Evolutionary conservation across 2,329 filamentous ascomycete species (phyloP).

Genomic region (Cadophora sp.): DNA sequence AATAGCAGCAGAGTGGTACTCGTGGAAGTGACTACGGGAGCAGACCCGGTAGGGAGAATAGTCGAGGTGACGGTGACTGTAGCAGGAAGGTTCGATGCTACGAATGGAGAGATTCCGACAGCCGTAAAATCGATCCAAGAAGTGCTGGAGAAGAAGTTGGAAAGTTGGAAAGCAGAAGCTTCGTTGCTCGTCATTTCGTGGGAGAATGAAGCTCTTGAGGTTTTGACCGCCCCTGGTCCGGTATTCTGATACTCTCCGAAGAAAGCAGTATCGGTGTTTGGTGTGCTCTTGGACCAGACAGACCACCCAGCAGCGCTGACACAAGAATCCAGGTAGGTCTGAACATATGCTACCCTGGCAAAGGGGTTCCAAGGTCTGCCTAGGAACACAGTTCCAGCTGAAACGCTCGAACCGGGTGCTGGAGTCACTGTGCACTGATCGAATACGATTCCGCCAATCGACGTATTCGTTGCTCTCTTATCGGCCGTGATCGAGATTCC

Average conservation of each 20-base stretch:
- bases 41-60: constrained; percentile 30
- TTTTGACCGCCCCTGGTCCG: constrained; percentile 55
- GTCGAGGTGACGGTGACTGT: constrained; percentile 27
- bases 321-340: constrained; percentile 20
- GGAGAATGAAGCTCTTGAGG: constrained; percentile 47
- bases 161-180: constrained; percentile 49
- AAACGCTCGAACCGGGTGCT: constrained; percentile 16
- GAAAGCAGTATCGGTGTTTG: constrained; percentile 53
- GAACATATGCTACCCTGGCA: constrained; percentile 21
- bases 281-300: constrained; percentile 37
- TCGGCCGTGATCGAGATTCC: constrained; percentile 21
- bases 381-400: constrained; percentile 11
- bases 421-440: constrained; percentile 23
- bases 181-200: constrained; percentile 47
- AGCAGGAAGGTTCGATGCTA: constrained; percentile 36
- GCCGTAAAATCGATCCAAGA: constrained; percentile 52
- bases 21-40: constrained; percentile 39
- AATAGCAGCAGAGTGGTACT: constrained; percentile 38
- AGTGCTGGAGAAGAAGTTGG: constrained; percentile 50
- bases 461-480: constrained; percentile 18
- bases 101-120: constrained; percentile 49
- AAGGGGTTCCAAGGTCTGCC: constrained; percentile 20
- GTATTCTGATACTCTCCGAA: constrained; percentile 60
- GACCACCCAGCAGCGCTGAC: constrained; percentile 20
- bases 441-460: constrained; percentile 21